Percentiles rank a stretch among this genome's conserved stretches.
phyloP scores from a whole-genome alignment of 371 early-diverging fungal genomes.

The Parasitella parasitica region DNA sequence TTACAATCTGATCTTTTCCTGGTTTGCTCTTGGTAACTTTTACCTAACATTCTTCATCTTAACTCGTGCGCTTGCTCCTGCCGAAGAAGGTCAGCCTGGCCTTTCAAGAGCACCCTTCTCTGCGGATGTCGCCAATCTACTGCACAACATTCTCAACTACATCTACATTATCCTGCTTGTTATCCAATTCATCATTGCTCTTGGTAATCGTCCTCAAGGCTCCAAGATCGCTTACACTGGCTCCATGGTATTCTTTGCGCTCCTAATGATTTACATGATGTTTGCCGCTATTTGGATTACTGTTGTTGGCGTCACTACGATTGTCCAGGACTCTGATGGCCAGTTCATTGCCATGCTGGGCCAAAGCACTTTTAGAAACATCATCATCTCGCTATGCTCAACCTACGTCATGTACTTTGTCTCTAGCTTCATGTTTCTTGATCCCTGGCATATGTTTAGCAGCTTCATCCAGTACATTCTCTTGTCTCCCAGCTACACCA shows the following conservation, averaged over 20 bases:
- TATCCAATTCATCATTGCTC: constrained; percentile 65
- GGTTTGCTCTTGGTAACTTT: constrained; percentile 75
- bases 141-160: constrained; percentile 47
- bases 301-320: constrained; percentile 37
- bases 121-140: constrained; percentile 19
- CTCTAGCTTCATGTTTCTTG: constrained; percentile 62
- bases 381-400: constrained; percentile 58
- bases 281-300: constrained; percentile 60
- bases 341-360: constrained; percentile 25
- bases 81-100: constrained; percentile 14
- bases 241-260: constrained; percentile 51
- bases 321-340: constrained; percentile 19
- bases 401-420: constrained; percentile 70
- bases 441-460: constrained; percentile 76
- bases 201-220: constrained; percentile 85
- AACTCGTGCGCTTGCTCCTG: constrained; percentile 32
- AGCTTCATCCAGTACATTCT: constrained; percentile 68
- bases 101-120: constrained; percentile 29
- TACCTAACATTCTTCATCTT: constrained; percentile 85
- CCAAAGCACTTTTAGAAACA: constrained; percentile 50
- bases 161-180: constrained; percentile 67
- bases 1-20: constrained; percentile 66
- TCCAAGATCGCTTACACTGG: constrained; percentile 41
- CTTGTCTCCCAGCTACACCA: constrained; percentile 84
- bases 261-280: constrained; percentile 61